Base-by-base conservation (phyloP, 2,329 filamentous ascomycete genomes). In the Penicillium freii region DNA sequence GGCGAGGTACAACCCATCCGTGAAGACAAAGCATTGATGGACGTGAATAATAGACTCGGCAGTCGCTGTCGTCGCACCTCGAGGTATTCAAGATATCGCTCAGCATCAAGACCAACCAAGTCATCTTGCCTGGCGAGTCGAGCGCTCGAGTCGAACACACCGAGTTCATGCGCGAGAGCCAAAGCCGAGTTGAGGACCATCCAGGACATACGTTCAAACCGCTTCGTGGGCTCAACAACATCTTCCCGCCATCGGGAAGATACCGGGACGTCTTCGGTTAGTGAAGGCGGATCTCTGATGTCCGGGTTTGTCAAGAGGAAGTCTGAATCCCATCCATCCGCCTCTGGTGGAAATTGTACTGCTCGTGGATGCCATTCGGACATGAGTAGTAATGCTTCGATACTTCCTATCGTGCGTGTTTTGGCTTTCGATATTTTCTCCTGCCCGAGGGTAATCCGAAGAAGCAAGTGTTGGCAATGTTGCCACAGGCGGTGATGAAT, bases 401-500 rank as follows among this genome's bases (percentile, higher is more conserved):
- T 81, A 0, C 79, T 79, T 0, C 81, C 81, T 17, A 81, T 68
- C 0, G 77, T 79, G 4, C 80, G 71, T 4, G 71, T 77, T 31
- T 80, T 80, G 3, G 77, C 75, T 49, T 78, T 80, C 1, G 78
- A 79, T 1, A 73, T 67, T 56, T 82, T 82, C 39, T 82, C 80
- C 40, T 82, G 79, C 0, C 81, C 81, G 6, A 82, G 74, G 60
- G 81, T 80, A 13, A 83, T 76, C 36, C 79, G 75, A 68, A 78
- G 77, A 33, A 82, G 75, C 21, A 83, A 74, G 50, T 79, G 75
- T 44, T 83, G 77, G 47, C 78, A 81, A 54, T 83, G 79, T 50
- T 80, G 75, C 80, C 81, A 83, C 5, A 83, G 64, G 4, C 80
- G 69, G 29, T 81, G 72, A 51, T 83, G 81, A 11, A 83, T 76